Base-by-base conservation (phyloP, 139 green algal species). In the Axilococcus clingmanii region DNA sequence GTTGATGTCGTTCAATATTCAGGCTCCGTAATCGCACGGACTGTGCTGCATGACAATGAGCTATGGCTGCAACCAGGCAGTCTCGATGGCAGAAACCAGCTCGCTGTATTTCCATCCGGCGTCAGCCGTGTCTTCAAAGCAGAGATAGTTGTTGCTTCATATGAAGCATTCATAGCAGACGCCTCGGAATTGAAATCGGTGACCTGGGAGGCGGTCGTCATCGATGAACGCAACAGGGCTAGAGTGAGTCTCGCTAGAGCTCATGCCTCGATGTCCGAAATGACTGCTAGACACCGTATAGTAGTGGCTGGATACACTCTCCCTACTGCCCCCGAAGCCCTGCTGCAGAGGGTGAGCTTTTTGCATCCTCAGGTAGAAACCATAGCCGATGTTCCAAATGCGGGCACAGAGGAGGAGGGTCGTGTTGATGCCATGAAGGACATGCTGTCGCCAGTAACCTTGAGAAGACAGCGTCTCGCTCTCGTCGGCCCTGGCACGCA, bases 51-150 rank as follows among this genome's bases (percentile, higher is more conserved):
- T 8, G 79, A 90, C 14, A 56, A 88, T 42, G 83, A 93, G 74
- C 71, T 92, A 14, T 93, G 83, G 81, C 63, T 90, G 33, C 47
- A 79, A n/a, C 73, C 79, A 4, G 49, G 42, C 20, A 68, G 42
- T 42, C 59, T 88, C 53, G 79, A 86, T 61, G 55, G 67, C 27
- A 35, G 65, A 7, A n/a, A n/a, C n/a, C n/a, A n/a, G n/a, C n/a
- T n/a, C n/a, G n/a, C n/a, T n/a, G n/a, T n/a, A n/a, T n/a, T n/a
- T n/a, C n/a, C n/a, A n/a, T n/a, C n/a, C n/a, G 52, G 53, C 5
- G 25, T 65, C 27, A 36, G 61, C 16, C 34, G 52, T 19, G 28
- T 91, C 23, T 65, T 75, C 30, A 86, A 86, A 75, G 59, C 78
- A 2, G 74, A 89, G 28, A 65, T 88, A 14, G 74, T 94, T 25